Base-by-base conservation (phyloP, 768 basidiomycete genomes). In the Thelephora ganbajun region DNA sequence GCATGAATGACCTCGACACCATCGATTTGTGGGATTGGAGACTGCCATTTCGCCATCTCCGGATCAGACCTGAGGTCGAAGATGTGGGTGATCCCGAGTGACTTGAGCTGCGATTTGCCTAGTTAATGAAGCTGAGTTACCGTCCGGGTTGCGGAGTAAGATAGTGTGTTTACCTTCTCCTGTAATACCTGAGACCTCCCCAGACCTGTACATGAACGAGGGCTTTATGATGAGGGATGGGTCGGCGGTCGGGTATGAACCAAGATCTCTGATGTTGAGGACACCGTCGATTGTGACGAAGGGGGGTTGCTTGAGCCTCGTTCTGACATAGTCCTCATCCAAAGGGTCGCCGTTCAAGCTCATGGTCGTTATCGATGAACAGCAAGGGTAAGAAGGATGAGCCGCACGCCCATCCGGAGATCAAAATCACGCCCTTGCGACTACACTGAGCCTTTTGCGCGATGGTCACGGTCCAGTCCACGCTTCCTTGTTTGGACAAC, bases 11-110 rank as follows among this genome's bases (percentile, higher is more conserved):
- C 60, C 34, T 76, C 69, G 19, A 87, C 69, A 5, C 77, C 81
- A 22, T 77, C 73, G 49, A 89, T 78, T 12, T 59, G 52, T 42
- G 84, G 84, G 45, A 73, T 64, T 11, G 82, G 81, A 3, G 75
- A 60, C 46, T 77, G 71, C 62, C 83, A 89, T 61, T 84, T 85
- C 54, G 64, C 66, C 54, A 86, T 83, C 65, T 90, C 87, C 4
- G 76, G 79, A 57, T 86, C 81, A 6, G 85, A 87, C 55, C 87
- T 73, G 36, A 89, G 67, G 66, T 89, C 87, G 58, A 80, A 88
- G 48, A 86, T 69, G 53, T 69, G 77, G 5, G 73, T 67, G 48
- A 90, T 71, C 4, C 81, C 81, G 13, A 89, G 70, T 11, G 71
- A 65, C 50, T 59, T 72, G 48, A 89, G 61, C 51, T 72, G 70